Evolutionary conservation across 2,329 filamentous ascomycete genomes (phyloP).

Genomic region (Talaromyces sp.): DNA sequence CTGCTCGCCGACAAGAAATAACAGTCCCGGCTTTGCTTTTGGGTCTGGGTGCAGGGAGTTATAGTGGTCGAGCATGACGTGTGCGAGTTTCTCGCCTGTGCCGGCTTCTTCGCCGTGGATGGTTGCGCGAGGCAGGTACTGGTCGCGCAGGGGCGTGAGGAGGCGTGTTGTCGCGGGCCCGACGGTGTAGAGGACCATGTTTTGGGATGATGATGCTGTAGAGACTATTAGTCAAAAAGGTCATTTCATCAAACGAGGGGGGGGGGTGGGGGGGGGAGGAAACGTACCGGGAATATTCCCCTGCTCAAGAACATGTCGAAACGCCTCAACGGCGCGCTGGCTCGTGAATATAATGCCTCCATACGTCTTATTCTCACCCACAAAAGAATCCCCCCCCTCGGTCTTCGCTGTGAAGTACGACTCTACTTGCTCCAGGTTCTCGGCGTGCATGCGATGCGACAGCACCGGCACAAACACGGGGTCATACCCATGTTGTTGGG

Average conservation of each 20-base stretch:
- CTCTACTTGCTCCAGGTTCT: slow-evolving; percentile 31
- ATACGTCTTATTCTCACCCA: slow-evolving; percentile 22
- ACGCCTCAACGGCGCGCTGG: slow-evolving; percentile 45
- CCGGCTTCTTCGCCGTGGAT: slow-evolving; percentile 78
- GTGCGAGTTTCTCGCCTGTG: slow-evolving; percentile 73
- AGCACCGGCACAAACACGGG: slow-evolving; percentile 44
- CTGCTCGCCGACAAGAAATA: slow-evolving; percentile 89
- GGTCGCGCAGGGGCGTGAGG: slow-evolving; percentile 49
- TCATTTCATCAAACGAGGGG: not conserved
- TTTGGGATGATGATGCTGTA: slow-evolving; percentile 18
- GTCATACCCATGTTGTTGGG: slow-evolving; percentile 3
- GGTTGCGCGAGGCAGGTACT: slow-evolving; percentile 45
- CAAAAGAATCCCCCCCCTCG: slow-evolving; percentile 13
- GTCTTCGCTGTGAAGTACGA: slow-evolving; percentile 27
- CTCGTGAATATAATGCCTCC: slow-evolving; percentile 48
- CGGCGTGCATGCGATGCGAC: slow-evolving; percentile 35
- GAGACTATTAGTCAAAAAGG: not conserved
- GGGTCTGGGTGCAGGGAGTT: slow-evolving; percentile 32
- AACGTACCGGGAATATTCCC: slow-evolving; percentile 18
- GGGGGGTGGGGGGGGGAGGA: slow-evolving; percentile 6
- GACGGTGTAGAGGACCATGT: slow-evolving; percentile 41
- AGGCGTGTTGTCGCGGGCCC: slow-evolving; percentile 57
- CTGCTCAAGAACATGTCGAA: slow-evolving; percentile 16
- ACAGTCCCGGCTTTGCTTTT: slow-evolving; percentile 50
- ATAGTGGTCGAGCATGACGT: slow-evolving; percentile 76